Conservation (phyloP, 2,329 filamentous ascomycete genomes). For the Fusarium siculi region DNA sequence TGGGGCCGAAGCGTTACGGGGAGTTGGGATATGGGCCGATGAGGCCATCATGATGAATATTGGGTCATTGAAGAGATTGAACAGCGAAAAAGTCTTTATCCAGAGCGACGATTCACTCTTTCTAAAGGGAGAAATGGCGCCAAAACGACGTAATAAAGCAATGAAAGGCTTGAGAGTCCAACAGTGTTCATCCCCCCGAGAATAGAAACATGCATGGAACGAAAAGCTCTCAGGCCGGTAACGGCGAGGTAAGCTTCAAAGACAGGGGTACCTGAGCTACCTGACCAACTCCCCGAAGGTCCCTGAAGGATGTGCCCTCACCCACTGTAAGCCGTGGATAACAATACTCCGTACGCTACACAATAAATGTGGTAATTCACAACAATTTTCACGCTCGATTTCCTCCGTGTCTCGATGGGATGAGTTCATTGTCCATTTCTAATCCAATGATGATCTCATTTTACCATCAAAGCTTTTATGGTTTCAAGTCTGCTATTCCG, state of each 20-base stretch:
- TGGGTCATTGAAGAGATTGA: neutral
- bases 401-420: neutral
- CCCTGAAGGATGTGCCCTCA: slow-evolving; percentile 4
- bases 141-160: neutral
- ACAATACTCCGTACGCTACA: neutral
- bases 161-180: neutral
- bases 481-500: slow-evolving; percentile 14
- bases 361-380: neutral
- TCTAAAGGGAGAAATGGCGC: neutral
- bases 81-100: neutral
- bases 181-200: slow-evolving; percentile 19
- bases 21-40: slow-evolving; percentile 27
- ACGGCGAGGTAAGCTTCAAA: neutral
- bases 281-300: slow-evolving; percentile 27
- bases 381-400: neutral
- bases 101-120: no score
- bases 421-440: slow-evolving; percentile 15
- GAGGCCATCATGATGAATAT: slow-evolving; percentile 23
- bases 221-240: slow-evolving; percentile 3
- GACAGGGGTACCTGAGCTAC: neutral
- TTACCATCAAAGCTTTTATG: slow-evolving; percentile 7
- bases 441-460: slow-evolving; percentile 28
- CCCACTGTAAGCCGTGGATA: neutral
- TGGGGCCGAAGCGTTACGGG: slow-evolving; percentile 26
- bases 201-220: slow-evolving; percentile 23